Conservation (phyloP, 2,329 filamentous ascomycete genomes). For the Colletotrichum incanum region DNA sequence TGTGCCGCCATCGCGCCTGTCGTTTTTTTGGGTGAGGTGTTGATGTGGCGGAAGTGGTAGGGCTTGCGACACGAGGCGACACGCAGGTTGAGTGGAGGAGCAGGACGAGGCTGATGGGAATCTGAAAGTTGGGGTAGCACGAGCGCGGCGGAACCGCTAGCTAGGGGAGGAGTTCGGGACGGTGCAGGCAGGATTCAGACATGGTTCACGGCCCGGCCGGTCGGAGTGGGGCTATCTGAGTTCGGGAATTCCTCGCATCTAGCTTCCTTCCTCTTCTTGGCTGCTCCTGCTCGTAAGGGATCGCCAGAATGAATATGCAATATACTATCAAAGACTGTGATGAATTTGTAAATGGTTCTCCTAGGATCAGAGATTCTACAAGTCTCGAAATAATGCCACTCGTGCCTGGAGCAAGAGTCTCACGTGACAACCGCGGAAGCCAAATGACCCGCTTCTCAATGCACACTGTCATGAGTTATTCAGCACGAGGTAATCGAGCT, state of each 20-base stretch:
- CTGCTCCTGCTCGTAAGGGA: no score
- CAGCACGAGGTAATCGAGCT: no score
- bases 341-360: background rate
- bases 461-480: no score
- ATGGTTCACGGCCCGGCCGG: background rate
- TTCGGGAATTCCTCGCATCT: background rate
- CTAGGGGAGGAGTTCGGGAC: constrained; percentile 7
- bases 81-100: background rate
- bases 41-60: background rate
- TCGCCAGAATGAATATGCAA: background rate
- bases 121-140: constrained; percentile 22
- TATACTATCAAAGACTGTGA: background rate
- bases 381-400: background rate
- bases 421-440: background rate
- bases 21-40: background rate
- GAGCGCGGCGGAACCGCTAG: constrained; percentile 3
- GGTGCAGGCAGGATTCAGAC: constrained; percentile 10
- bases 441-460: no score
- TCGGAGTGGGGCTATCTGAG: background rate
- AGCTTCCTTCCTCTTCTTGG: background rate
- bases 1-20: constrained; percentile 35
- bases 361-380: fast-evolving
- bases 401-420: background rate
- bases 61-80: background rate
- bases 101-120: constrained; percentile 13